Conservation (phyloP, 2,329 filamentous ascomycete species). For the Colletotrichum phormii region DNA sequence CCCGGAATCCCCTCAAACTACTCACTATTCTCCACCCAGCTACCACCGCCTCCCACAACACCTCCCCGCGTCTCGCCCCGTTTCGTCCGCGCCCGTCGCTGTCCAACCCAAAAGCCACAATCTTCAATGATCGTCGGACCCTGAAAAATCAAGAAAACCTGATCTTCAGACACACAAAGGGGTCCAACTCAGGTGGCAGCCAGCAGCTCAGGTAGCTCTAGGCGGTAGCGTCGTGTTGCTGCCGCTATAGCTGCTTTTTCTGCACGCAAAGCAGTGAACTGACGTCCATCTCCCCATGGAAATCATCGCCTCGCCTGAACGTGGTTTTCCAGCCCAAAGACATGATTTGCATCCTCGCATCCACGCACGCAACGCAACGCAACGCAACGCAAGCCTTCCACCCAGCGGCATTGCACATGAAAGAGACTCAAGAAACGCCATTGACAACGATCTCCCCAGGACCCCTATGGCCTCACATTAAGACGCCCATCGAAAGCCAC, state of each 20-base stretch:
- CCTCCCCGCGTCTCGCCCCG: constrained; percentile 15
- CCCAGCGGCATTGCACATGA: background rate
- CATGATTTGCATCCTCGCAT: background rate
- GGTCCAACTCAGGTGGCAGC: background rate
- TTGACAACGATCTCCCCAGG: constrained; percentile 19
- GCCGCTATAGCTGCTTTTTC: background rate
- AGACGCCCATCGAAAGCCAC: background rate
- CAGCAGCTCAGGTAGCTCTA: background rate
- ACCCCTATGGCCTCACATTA: constrained; percentile 35
- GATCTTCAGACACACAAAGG: background rate
- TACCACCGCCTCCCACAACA: background rate
- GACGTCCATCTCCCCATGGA: background rate
- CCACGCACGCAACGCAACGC: no score
- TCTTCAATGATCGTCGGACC: constrained; percentile 36
- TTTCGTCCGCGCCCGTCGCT: constrained; percentile 9
- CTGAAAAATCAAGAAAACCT: constrained; percentile 21
- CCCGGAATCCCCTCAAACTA: background rate
- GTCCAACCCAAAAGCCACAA: constrained; percentile 23
- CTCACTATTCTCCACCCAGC: background rate
- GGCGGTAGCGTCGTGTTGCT: background rate
- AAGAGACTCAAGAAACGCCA: background rate
- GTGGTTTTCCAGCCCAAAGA: background rate
- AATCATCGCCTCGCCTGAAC: background rate
- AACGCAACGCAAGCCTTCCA: background rate
- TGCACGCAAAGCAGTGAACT: no score